Evolutionary conservation across 2,329 filamentous ascomycete genomes (phyloP).

Genomic region (Waltergamsia citrina): DNA sequence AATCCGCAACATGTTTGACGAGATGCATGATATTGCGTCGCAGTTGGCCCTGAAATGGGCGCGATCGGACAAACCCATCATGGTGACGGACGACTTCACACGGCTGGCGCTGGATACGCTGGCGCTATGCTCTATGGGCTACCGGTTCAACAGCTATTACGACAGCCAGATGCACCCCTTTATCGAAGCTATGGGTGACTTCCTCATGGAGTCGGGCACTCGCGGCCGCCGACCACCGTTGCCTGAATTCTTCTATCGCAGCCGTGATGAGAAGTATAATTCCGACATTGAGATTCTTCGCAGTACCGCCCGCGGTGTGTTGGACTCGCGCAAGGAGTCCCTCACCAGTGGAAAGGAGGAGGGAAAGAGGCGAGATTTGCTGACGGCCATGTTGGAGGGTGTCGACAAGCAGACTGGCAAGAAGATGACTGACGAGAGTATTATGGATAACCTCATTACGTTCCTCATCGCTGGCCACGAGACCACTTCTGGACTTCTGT

Average conservation of each 20-base stretch:
- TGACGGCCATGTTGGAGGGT: constrained; percentile 57
- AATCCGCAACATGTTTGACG: constrained; percentile 59
- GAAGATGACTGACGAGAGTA: constrained; percentile 46
- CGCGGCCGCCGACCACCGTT: constrained; percentile 35
- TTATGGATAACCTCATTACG: constrained; percentile 59
- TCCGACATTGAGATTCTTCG: constrained; percentile 41
- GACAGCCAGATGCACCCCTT: constrained; percentile 61
- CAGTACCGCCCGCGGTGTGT: constrained; percentile 42
- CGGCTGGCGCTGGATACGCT: constrained; percentile 66
- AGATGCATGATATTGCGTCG: constrained; percentile 58
- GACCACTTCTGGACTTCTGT: constrained; percentile 54
- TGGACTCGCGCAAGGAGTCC: constrained; percentile 43
- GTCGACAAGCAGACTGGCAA: constrained; percentile 55
- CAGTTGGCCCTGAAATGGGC: constrained; percentile 63
- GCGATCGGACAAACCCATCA: constrained; percentile 44
- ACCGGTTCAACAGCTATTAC: constrained; percentile 69
- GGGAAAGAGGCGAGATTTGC: constrained; percentile 50
- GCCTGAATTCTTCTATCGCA: constrained; percentile 33
- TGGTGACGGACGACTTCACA: constrained; percentile 58
- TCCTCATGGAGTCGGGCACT: constrained; percentile 45
- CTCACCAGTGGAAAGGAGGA: constrained; percentile 34
- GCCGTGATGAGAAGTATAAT: constrained; percentile 32
- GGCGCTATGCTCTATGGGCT: constrained; percentile 61
- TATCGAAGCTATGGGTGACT: constrained; percentile 51
- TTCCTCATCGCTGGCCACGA: constrained; percentile 61